Percentiles rank a stretch among this genome's conserved stretches.
Evolutionary conservation across 768 basidiomycete species (phyloP).

Genomic region (Lactarius akahatsu): DNA sequence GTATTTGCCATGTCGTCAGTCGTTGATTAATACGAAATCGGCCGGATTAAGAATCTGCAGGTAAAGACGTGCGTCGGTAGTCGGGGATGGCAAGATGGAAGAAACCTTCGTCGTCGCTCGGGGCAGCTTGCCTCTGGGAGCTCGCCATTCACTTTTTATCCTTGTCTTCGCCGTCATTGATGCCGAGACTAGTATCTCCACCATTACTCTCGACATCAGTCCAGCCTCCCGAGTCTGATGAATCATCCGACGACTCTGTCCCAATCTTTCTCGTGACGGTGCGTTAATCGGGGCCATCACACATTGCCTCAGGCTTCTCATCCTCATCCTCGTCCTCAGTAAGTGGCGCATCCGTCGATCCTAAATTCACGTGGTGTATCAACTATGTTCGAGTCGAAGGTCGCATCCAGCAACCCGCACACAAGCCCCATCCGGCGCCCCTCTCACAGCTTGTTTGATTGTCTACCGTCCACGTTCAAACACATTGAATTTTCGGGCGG

Average conservation of each 20-base stretch:
- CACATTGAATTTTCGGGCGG: constrained; percentile 38
- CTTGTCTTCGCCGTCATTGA: constrained; percentile 87
- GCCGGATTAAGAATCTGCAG: constrained; percentile 63
- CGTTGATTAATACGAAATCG: constrained; percentile 82
- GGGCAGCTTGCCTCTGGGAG: constrained; percentile 39
- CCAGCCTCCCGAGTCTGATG: constrained; percentile 70
- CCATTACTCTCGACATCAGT: constrained; percentile 72
- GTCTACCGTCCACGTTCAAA: too few relatives aligned
- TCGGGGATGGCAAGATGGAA: neutral
- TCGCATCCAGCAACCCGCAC: too few relatives aligned
- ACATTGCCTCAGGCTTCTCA: too few relatives aligned
- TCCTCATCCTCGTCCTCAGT: too few relatives aligned
- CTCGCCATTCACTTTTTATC: constrained; percentile 34
- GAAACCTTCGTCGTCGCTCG: constrained; percentile 81
- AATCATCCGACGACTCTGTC: constrained; percentile 63
- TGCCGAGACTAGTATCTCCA: constrained; percentile 61
- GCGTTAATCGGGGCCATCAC: too few relatives aligned
- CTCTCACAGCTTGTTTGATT: too few relatives aligned
- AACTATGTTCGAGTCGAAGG: too few relatives aligned
- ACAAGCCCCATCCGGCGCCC: too few relatives aligned
- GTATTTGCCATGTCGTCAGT: constrained; percentile 59
- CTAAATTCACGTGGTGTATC: too few relatives aligned
- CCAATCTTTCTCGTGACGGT: neutral
- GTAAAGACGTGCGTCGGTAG: constrained; percentile 5
- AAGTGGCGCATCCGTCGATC: too few relatives aligned